Evolutionary conservation across 2,329 filamentous ascomycete species (phyloP).

Genomic region (Trichoderma afroharzianum): DNA sequence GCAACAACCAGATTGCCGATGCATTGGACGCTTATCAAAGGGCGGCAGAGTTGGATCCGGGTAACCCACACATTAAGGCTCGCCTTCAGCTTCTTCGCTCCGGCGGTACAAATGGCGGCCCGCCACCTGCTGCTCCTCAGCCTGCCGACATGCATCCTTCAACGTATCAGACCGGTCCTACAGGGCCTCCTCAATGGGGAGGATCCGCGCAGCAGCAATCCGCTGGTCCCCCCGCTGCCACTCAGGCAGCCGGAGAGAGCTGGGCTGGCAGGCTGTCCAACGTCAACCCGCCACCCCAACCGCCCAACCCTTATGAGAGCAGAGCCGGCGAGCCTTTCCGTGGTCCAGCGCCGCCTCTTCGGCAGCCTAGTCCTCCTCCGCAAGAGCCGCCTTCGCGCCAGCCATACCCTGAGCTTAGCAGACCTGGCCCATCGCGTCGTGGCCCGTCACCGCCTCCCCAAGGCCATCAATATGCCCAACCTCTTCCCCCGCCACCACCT

Average conservation of each 20-base stretch:
- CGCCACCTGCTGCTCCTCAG: slow-evolving; percentile 76
- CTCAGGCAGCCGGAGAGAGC: slow-evolving; percentile 53
- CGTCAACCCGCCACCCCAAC: slow-evolving; percentile 71
- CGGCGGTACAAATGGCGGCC: slow-evolving; percentile 68
- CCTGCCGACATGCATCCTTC: slow-evolving; percentile 96
- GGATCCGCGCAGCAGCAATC: slow-evolving; percentile 61
- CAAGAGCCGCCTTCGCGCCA: slow-evolving; percentile 58
- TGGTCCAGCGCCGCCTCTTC: slow-evolving; percentile 61
- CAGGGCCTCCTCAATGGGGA: slow-evolving; percentile 85
- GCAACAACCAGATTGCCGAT: slow-evolving; percentile 97
- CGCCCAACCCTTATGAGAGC: slow-evolving; percentile 77
- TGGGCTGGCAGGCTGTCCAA: slow-evolving; percentile 69
- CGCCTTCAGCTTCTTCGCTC: slow-evolving; percentile 84
- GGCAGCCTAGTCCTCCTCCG: slow-evolving; percentile 75
- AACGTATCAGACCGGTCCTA: slow-evolving; percentile 82
- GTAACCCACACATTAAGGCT: slow-evolving; percentile 94
- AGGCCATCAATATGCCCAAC: slow-evolving; percentile 45
- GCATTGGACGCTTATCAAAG: slow-evolving; percentile 93
- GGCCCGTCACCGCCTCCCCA: slow-evolving; percentile 51
- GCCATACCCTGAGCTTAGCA: slow-evolving; percentile 53
- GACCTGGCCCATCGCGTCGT: slow-evolving; percentile 40
- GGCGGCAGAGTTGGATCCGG: slow-evolving; percentile 88
- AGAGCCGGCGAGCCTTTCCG: slow-evolving; percentile 64
- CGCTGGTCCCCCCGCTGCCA: slow-evolving; percentile 60
- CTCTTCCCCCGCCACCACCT: slow-evolving; percentile 48